phyloP scores from a whole-genome alignment of 768 basidiomycete species.

The Gymnopilus dilepis region DNA sequence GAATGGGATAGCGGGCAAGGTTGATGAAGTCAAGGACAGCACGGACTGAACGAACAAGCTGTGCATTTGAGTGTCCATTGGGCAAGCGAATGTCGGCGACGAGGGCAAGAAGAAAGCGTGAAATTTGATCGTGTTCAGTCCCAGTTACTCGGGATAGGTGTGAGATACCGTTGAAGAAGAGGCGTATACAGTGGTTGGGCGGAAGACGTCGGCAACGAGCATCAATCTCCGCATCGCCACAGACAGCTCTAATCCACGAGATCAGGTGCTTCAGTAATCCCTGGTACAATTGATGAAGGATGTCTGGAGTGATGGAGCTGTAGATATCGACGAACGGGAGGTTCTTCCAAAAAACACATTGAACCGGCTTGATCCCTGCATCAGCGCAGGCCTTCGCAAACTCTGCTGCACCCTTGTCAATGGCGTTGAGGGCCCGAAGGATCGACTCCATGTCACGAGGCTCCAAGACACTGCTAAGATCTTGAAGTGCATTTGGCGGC shows the following conservation, averaged over 20 bases:
- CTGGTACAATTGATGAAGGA: conserved; percentile 55
- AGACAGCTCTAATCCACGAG: conserved; percentile 35
- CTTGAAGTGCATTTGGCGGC: too few species aligned
- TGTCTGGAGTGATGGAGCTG: conserved; percentile 45
- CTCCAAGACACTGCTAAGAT: too few species aligned
- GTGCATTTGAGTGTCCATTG: conserved; percentile 4
- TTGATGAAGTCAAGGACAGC: conserved; percentile 22
- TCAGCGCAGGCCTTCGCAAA: not conserved
- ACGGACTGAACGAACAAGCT: conserved; percentile 12
- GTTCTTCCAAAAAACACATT: conserved; percentile 48
- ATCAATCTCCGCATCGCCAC: too few species aligned
- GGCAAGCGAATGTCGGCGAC: conserved; percentile 16
- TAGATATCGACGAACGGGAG: conserved; percentile 48
- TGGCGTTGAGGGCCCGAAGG: not conserved
- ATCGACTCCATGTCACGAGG: not conserved
- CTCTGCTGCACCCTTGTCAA: not conserved
- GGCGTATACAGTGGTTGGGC: too few species aligned
- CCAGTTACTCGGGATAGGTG: too few species aligned
- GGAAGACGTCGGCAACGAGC: too few species aligned
- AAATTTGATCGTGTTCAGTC: too few species aligned
- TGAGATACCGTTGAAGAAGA: too few species aligned
- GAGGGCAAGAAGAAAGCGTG: too few species aligned
- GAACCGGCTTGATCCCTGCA: conserved; percentile 12
- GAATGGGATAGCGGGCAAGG: conserved; percentile 22
- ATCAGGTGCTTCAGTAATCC: conserved; percentile 51